phyloP scores from a whole-genome alignment of 2,329 filamentous ascomycete genomes.

The Fusarium globosum region DNA sequence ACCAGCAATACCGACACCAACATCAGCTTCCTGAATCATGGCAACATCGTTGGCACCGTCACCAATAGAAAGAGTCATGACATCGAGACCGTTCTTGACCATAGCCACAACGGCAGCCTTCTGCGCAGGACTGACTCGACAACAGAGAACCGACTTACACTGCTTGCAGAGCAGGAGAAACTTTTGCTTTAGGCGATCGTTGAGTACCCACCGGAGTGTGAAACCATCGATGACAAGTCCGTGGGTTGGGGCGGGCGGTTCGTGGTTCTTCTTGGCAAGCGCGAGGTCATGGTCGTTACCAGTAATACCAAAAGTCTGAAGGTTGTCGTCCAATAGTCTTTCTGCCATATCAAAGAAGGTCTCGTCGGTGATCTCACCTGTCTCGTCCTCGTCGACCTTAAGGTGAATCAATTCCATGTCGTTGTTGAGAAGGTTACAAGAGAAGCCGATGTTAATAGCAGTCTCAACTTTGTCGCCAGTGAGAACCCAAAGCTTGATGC shows the following conservation, averaged over 20 bases:
- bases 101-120: conserved; percentile 97
- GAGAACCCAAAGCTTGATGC: conserved; percentile 98
- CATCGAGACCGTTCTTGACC: conserved; percentile 94
- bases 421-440: conserved; percentile 96
- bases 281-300: conserved; percentile 88
- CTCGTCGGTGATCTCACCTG: conserved; percentile 59
- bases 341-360: conserved; percentile 69
- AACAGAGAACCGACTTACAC: conserved; percentile 96
- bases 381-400: conserved; percentile 81
- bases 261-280: conserved; percentile 82
- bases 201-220: conserved; percentile 86
- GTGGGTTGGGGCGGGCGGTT: conserved; percentile 87
- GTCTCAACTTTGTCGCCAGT: conserved; percentile 99
- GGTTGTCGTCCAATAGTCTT: conserved; percentile 77
- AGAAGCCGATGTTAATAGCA: conserved; percentile 99
- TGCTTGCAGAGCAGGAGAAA: conserved; percentile 96
- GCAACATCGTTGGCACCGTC: conserved; percentile 96
- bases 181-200: conserved; percentile 86
- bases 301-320: conserved; percentile 79
- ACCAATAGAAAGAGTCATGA: conserved; percentile 94
- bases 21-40: conserved; percentile 97
- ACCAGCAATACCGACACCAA: conserved; percentile 95
- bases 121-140: conserved; percentile 94
- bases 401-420: conserved; percentile 97
- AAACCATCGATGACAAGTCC: conserved; percentile 96